Percentiles rank a stretch among this genome's conserved stretches.
Evolutionary conservation across 345 rosid genomes (phyloP).

Genomic region (Citrus inodora): DNA sequence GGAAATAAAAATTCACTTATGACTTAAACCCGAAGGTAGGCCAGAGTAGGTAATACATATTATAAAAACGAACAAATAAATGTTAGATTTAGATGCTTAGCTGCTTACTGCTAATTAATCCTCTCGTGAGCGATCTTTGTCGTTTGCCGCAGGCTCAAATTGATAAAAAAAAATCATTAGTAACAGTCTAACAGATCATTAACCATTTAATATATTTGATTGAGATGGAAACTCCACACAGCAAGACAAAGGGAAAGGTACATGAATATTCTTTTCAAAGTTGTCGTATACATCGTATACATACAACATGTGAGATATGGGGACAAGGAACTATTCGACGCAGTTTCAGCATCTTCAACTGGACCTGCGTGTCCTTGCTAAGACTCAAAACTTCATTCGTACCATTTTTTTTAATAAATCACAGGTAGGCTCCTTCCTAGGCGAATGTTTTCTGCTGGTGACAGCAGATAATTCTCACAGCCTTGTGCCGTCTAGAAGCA

Average conservation of each 20-base stretch:
- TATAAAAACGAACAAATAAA: background rate
- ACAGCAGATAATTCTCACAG: too few species aligned
- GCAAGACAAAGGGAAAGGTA: background rate
- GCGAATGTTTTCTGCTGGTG: too few species aligned
- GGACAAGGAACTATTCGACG: background rate
- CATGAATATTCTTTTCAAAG: background rate
- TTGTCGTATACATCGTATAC: background rate
- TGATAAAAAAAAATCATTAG: background rate
- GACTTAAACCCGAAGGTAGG: background rate
- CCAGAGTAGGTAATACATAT: background rate
- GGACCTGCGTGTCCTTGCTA: background rate
- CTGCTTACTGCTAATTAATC: background rate
- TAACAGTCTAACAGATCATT: background rate
- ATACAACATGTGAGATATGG: background rate
- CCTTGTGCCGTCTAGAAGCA: too few species aligned
- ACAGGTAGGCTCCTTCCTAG: too few species aligned
- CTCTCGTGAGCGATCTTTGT: background rate
- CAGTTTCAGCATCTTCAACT: background rate
- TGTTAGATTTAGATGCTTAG: background rate
- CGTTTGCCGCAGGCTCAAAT: background rate
- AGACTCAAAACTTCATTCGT: background rate
- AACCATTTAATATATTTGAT: background rate
- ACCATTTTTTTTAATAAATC: too few species aligned
- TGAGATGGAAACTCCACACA: background rate
- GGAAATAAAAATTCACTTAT: background rate